These are phyloP conservation scores for Fraxinus greggii DNA, from an alignment of 305 asterid species.

Conservation along the genomic window DNA sequence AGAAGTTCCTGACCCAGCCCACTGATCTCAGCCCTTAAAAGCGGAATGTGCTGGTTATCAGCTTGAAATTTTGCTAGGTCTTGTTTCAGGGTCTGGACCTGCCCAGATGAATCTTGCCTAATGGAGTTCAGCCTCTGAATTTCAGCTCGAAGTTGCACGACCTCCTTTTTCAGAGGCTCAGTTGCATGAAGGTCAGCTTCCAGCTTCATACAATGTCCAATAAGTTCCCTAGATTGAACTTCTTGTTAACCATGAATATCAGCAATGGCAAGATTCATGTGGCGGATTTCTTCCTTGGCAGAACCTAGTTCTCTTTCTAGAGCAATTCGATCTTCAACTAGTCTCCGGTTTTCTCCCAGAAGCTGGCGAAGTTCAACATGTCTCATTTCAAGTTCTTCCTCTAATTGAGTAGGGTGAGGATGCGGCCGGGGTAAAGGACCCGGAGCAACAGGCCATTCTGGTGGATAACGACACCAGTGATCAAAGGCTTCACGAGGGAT, in stretches of 20 bases:
- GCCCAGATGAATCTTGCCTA: constrained; percentile 61
- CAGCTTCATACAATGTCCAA: constrained; percentile 67
- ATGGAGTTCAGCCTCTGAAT: constrained; percentile 55
- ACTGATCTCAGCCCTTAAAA: constrained; percentile 65
- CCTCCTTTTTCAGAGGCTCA: constrained; percentile 78
- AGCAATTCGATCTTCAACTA: constrained; percentile 67
- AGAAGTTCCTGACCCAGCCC: constrained; percentile 79
- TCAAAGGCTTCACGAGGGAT: constrained; percentile 64
- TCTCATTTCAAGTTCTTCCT: constrained; percentile 86
- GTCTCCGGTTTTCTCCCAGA: constrained; percentile 68
- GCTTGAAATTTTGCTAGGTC: constrained; percentile 63
- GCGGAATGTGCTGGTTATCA: constrained; percentile 76
- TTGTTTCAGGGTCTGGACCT: constrained; percentile 60
- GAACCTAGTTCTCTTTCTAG: constrained; percentile 72
- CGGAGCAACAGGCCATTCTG: constrained; percentile 51
- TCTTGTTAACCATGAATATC: constrained; percentile 84
- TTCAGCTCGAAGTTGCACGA: constrained; percentile 63
- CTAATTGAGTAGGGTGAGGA: constrained; percentile 70
- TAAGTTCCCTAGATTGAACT: constrained; percentile 66
- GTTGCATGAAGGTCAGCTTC: constrained; percentile 78
- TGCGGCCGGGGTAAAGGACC: constrained; percentile 67
- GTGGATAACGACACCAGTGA: constrained; percentile 62
- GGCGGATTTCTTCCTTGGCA: constrained; percentile 72
- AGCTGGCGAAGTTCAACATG: constrained; percentile 76
- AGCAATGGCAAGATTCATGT: constrained; percentile 56